phyloP scores from a whole-genome alignment of 2,329 filamentous ascomycete genomes.

The Curvularia lunata region DNA sequence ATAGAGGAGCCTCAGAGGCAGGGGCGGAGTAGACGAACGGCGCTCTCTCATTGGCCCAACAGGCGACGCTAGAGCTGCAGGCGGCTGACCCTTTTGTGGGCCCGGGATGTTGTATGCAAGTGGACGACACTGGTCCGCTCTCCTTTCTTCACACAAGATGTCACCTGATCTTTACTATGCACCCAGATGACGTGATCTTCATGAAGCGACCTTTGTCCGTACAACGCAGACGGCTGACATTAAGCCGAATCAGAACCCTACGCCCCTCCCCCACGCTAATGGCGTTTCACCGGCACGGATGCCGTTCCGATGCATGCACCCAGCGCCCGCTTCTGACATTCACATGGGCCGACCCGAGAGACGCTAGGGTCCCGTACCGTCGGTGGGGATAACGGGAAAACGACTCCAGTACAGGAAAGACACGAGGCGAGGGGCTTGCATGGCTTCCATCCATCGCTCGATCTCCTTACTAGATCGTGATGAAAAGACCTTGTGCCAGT shows the following conservation, averaged over 20 bases:
- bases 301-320: background rate
- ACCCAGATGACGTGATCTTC: background rate
- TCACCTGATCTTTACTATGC: background rate
- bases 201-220: background rate
- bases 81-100: background rate
- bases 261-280: background rate
- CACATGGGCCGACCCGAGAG: background rate
- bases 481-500: background rate
- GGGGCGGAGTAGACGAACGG: no score
- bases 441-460: background rate
- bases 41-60: background rate
- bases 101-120: background rate
- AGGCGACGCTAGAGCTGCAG: background rate
- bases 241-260: no score
- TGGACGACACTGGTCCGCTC: background rate
- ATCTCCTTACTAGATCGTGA: background rate
- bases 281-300: background rate
- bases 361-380: background rate
- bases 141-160: background rate
- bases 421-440: background rate
- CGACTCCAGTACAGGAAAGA: background rate
- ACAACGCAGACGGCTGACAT: background rate
- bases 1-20: background rate
- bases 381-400: background rate
- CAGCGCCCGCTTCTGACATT: background rate